These are phyloP conservation scores for Cinnamomum micranthum DNA, from an alignment of 164 flowering plant species.

Conservation along the genomic window DNA sequence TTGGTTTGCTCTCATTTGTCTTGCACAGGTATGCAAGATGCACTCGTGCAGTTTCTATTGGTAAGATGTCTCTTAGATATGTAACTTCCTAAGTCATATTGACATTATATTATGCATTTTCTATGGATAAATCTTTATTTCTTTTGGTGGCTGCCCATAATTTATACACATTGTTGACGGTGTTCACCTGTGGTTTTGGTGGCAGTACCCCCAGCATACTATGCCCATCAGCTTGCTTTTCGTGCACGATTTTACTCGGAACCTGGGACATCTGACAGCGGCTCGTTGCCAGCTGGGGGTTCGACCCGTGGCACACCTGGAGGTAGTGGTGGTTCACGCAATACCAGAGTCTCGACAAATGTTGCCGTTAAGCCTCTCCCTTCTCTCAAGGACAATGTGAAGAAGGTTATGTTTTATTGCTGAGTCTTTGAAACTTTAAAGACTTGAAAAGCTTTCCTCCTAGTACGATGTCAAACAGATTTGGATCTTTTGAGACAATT, in stretches of 20 bases:
- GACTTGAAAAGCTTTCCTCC: too few species aligned
- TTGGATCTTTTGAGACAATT: too few species aligned
- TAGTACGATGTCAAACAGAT: too few species aligned
- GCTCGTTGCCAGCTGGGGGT: conserved; percentile 53
- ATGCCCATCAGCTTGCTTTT: conserved; percentile 77
- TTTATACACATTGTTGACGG: too few species aligned
- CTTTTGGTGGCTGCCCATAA: too few species aligned
- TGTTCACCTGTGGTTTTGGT: conserved; percentile 30
- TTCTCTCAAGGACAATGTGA: conserved; percentile 61
- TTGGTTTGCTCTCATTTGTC: too few species aligned
- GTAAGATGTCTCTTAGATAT: too few species aligned
- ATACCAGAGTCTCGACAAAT: conserved; percentile 38
- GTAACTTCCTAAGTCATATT: too few species aligned
- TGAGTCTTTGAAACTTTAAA: conserved; percentile 2
- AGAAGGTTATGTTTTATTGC: conserved; percentile 28
- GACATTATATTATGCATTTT: too few species aligned
- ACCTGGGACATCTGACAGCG: conserved; percentile 69
- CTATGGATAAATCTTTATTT: too few species aligned
- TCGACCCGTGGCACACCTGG: conserved; percentile 39
- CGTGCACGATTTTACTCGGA: conserved; percentile 80
- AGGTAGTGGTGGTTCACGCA: conserved; percentile 24
- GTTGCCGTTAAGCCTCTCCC: conserved; percentile 66
- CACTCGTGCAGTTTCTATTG: conserved; percentile 51
- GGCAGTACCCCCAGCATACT: conserved; percentile 69
- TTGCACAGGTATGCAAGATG: conserved; percentile 58